Base-by-base conservation (phyloP, 2,329 filamentous ascomycete genomes). In the Xylariales sp. region DNA sequence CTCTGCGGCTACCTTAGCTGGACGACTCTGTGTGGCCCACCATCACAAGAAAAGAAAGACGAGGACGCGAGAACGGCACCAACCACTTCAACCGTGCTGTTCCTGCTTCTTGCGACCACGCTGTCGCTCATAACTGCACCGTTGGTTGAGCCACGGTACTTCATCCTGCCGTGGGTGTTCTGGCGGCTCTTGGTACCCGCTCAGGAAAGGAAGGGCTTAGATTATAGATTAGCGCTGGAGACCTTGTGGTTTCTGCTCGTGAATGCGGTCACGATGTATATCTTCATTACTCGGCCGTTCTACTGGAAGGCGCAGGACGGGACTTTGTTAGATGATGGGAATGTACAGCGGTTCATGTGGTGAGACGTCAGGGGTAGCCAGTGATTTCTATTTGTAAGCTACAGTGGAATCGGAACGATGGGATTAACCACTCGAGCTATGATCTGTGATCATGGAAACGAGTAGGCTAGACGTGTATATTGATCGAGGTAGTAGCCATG, bases 81-180 rank as follows among this genome's bases (percentile, higher is more conserved):
- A 0, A 54, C 63, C 2, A 71, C 72, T 0, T 80, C 77, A 0
- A 78, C 73, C 2, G 66, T 66, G 1, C 59, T 82, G 20, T 64
- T 83, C 18, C 73, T 78, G 48, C 61, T 95, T 6, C 65, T 81
- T 4, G 76, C 90, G 0, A 89, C 89, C 0, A 58, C 83, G 0
- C 70, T 95, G 3, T 91, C 87, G 1, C 76, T 98, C 10, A 68
- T 95, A 41, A 93, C 88, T 1, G 90, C 93, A 0, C 90, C 93
- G 0, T 75, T 98, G 1, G 91, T 98, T 8, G 93, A 98, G 61
- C 93, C 93, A 11, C 79, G 93, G 11, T 98, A 98, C 63, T 95
- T 95, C 62, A 94, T 98, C 58, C 73, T 96, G 10, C 90, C 91
- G 0, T 98, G 89, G 88, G 77, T 96, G 7, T 82, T 96, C 54